A percentile compares a stretch with the other conserved stretches of the same genome.
Conservation (phyloP, 805 yeast species). For the Alloascoidea hylecoeti region DNA sequence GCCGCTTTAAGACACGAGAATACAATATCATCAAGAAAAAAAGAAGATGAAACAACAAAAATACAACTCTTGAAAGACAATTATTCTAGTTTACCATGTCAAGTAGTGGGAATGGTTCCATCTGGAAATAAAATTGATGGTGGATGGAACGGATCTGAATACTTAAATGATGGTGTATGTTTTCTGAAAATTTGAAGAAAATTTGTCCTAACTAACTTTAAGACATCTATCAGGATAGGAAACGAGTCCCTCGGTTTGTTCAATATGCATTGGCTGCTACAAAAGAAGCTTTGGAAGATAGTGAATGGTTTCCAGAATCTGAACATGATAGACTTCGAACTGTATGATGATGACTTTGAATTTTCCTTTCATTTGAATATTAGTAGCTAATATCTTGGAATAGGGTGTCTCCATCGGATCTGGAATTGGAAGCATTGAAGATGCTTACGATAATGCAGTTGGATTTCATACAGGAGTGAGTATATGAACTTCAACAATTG, state of each 20-base stretch:
- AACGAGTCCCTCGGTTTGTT: slow-evolving; percentile 58
- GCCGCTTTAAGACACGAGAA: slow-evolving; percentile 15
- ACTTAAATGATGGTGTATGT: slow-evolving; percentile 22
- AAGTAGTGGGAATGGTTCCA: slow-evolving; percentile 69
- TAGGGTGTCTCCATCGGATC: slow-evolving; percentile 83
- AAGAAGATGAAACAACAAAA: slow-evolving; percentile 11
- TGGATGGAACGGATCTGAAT: slow-evolving; percentile 37
- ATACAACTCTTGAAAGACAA: slow-evolving; percentile 26
- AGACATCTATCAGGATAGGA: slow-evolving; percentile 31
- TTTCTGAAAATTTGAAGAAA: neutral
- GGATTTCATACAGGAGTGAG: slow-evolving; percentile 21
- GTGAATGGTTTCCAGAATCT: slow-evolving; percentile 32
- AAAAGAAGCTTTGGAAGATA: slow-evolving; percentile 59
- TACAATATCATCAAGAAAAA: slow-evolving; percentile 18
- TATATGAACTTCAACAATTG: neutral
- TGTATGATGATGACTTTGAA: slow-evolving; percentile 13
- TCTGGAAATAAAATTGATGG: slow-evolving; percentile 25
- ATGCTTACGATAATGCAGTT: slow-evolving; percentile 48
- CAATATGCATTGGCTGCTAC: slow-evolving; percentile 74
- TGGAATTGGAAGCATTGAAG: slow-evolving; percentile 82
- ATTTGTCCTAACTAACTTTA: slow-evolving; percentile 4
- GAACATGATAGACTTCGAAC: slow-evolving; percentile 15
- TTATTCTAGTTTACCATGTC: slow-evolving; percentile 45
- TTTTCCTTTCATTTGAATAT: too few relatives aligned
- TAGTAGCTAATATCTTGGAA: neutral